Percentiles rank a stretch among this genome's conserved stretches.
Conservation (phyloP, 2,329 filamentous ascomycete species). For the Tolypocladium cylindrosporum region DNA sequence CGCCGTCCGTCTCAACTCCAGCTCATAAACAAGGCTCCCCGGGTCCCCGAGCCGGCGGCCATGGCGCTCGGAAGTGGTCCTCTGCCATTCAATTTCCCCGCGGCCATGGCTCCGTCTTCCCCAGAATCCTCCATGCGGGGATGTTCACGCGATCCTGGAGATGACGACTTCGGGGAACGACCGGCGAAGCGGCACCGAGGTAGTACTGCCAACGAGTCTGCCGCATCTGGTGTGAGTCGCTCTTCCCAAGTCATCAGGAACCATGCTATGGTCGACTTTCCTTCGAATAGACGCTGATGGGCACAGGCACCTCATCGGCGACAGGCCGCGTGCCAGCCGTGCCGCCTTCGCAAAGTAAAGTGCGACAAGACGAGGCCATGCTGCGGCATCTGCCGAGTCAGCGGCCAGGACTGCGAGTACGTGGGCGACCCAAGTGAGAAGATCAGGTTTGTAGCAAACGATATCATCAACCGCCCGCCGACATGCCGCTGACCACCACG, state of each 20-base stretch:
- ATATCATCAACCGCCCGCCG: neutral
- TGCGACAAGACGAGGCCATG: neutral
- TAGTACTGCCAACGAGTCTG: neutral
- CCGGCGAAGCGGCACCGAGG: neutral
- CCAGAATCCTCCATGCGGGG: neutral
- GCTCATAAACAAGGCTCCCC: neutral
- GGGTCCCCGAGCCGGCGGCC: neutral
- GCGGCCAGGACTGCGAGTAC: neutral
- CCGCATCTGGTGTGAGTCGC: neutral
- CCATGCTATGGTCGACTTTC: neutral
- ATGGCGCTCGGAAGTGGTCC: neutral
- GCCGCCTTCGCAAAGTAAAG: neutral
- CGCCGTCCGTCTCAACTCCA: neutral
- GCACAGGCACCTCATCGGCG: neutral
- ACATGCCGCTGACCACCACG: neutral
- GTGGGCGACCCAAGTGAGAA: neutral
- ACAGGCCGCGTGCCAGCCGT: neutral
- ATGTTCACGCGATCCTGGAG: neutral
- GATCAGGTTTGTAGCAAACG: neutral
- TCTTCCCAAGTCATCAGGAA: neutral
- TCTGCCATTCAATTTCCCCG: neutral
- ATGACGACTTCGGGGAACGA: neutral
- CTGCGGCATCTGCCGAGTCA: neutral
- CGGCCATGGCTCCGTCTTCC: neutral
- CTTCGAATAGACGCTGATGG: neutral